Evolutionary conservation across 352 stramenopile species (phyloP).

Genomic region (Globisporangium canariense): DNA sequence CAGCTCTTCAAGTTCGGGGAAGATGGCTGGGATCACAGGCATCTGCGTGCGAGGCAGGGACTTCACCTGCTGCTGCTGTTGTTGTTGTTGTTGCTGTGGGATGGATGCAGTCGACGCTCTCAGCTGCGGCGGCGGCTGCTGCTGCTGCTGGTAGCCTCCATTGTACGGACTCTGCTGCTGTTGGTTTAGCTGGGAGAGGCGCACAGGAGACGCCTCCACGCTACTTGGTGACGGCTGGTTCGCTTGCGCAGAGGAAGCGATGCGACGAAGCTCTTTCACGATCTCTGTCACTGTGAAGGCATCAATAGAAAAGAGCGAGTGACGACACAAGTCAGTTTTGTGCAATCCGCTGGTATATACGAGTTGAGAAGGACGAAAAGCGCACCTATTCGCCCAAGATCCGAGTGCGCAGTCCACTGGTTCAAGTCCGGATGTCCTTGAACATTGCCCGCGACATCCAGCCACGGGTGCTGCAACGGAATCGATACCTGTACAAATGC

Average conservation of each 20-base stretch:
- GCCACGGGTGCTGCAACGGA: conserved; percentile 66
- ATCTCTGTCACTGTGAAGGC: conserved; percentile 53
- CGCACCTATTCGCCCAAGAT: conserved; percentile 69
- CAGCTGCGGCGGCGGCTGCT: conserved; percentile 20
- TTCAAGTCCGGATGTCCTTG: conserved; percentile 67
- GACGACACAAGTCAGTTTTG: not conserved
- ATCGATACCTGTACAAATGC: conserved; percentile 43
- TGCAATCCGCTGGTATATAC: not conserved
- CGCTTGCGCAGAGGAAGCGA: conserved; percentile 17
- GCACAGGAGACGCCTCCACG: conserved; percentile 2
- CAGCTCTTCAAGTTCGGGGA: conserved; percentile 72
- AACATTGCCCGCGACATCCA: conserved; percentile 70
- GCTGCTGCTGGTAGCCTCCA: conserved; percentile 17
- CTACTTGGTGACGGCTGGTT: conserved; percentile 2
- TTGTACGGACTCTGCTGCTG: conserved; percentile 9
- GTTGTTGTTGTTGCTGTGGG: conserved; percentile 6
- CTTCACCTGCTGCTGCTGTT: conserved; percentile 31
- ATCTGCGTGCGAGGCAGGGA: conserved; percentile 65
- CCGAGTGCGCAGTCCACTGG: conserved; percentile 81
- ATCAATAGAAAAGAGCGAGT: not conserved
- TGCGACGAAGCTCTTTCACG: conserved; percentile 45
- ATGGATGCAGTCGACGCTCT: not conserved
- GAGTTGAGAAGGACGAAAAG: not conserved
- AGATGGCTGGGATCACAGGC: conserved; percentile 67
- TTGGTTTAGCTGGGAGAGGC: conserved; percentile 1